Percentiles rank a stretch among this genome's conserved stretches.
Evolutionary conservation across 2,329 filamentous ascomycete species (phyloP).

Genomic region (Stachybotrys chlorohalonatus): DNA sequence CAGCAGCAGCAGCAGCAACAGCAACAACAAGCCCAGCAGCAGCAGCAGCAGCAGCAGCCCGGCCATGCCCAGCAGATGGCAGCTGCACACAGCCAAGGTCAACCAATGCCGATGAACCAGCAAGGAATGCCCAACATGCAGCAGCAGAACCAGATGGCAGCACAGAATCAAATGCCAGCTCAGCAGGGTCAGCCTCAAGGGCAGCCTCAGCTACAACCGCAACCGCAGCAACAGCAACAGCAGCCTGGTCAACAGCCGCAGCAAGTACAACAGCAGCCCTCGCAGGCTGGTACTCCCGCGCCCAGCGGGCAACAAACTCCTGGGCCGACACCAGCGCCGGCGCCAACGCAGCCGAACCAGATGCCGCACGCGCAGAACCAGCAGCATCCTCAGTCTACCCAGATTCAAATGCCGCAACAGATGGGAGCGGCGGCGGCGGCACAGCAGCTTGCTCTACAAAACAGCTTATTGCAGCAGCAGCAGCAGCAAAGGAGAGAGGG

Average conservation of each 20-base stretch:
- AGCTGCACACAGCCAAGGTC: conserved; percentile 30
- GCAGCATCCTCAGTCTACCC: conserved; percentile 20
- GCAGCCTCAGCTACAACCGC: conserved; percentile 15
- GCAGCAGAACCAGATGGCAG: conserved; percentile 31
- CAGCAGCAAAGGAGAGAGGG: conserved; percentile 40
- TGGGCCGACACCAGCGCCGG: conserved; percentile 34
- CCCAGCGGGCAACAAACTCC: conserved; percentile 36
- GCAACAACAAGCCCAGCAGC: conserved; percentile 26
- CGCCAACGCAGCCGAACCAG: conserved; percentile 23
- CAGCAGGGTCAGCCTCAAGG: conserved; percentile 15
- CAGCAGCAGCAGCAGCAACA: conserved; percentile 33
- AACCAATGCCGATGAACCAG: conserved; percentile 38
- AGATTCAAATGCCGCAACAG: conserved; percentile 17
- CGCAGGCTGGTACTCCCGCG: conserved; percentile 31
- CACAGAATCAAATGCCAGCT: conserved; percentile 19
- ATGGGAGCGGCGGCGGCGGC: conserved; percentile 20
- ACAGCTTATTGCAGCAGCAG: conserved; percentile 29
- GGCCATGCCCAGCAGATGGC: conserved; percentile 28
- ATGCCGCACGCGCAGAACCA: conserved; percentile 23
- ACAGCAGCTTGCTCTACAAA: conserved; percentile 30
- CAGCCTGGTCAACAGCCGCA: conserved; percentile 35
- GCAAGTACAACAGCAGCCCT: conserved; percentile 21
- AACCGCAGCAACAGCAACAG: conserved; percentile 15
- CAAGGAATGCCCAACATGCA: conserved; percentile 36
- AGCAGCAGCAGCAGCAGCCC: conserved; percentile 20